phyloP scores from a whole-genome alignment of 2,329 filamentous ascomycete genomes.

The Arthrinium puccinioides region DNA sequence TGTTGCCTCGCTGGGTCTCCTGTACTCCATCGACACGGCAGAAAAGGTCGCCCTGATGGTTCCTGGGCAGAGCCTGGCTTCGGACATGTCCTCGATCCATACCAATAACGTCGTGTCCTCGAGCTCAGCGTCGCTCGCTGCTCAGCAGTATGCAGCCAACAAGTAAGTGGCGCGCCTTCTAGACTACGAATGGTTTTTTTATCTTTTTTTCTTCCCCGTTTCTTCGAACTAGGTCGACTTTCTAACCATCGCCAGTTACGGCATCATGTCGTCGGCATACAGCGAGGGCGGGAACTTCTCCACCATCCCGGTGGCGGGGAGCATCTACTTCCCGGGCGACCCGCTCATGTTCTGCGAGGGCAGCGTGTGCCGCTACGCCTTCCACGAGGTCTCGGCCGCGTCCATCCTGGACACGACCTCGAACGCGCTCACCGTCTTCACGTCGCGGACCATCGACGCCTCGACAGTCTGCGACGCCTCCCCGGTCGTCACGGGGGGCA shows the following conservation, averaged over 20 bases:
- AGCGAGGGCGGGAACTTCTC: slow-evolving; percentile 8
- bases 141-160: slow-evolving; percentile 35
- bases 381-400: slow-evolving; percentile 22
- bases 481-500: slow-evolving; percentile 22
- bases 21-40: slow-evolving; percentile 33
- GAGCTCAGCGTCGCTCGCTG: slow-evolving; percentile 11
- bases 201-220: too few species aligned
- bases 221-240: too few species aligned
- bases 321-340: slow-evolving; percentile 21
- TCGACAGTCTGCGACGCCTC: slow-evolving; percentile 21
- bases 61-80: slow-evolving; percentile 25
- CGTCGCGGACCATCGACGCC: slow-evolving; percentile 23
- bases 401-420: slow-evolving; percentile 4
- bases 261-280: slow-evolving; percentile 26
- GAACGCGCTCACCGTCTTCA: slow-evolving; percentile 19
- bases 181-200: too few species aligned
- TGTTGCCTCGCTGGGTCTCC: slow-evolving; percentile 33
- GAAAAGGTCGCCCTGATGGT: slow-evolving; percentile 22
- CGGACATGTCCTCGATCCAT: slow-evolving; percentile 28
- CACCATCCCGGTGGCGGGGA: slow-evolving; percentile 19
- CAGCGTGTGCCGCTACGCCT: slow-evolving; percentile 23
- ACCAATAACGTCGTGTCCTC: slow-evolving; percentile 19
- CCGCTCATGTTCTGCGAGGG: slow-evolving; percentile 13
- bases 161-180: slow-evolving; percentile 18
- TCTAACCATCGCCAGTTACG: too few species aligned